phyloP scores from a whole-genome alignment of 345 rosid species.

The Balakata baccata region DNA sequence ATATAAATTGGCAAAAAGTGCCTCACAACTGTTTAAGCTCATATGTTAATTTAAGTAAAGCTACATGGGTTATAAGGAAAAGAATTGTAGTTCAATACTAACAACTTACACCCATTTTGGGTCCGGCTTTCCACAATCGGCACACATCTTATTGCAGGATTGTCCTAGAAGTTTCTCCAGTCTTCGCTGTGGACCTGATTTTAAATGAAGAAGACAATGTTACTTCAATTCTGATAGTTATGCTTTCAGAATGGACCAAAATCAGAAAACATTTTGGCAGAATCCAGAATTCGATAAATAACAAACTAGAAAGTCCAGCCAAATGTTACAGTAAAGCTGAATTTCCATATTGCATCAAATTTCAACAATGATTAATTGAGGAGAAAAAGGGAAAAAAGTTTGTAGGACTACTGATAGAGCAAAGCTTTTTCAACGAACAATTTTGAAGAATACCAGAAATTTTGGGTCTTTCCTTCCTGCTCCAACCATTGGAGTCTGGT shows the following conservation, averaged over 20 bases:
- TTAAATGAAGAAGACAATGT: conserved; percentile 4
- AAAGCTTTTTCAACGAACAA: background rate
- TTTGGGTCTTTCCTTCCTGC: conserved; percentile 29
- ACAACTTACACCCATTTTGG: conserved; percentile 96
- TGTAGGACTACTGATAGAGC: background rate
- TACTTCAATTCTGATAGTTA: too few species aligned
- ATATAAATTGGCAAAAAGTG: background rate
- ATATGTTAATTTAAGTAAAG: background rate
- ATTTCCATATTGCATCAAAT: background rate
- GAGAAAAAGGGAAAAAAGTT: background rate
- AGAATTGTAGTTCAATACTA: background rate
- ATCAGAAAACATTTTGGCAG: background rate
- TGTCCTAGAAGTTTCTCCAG: conserved; percentile 54
- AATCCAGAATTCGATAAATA: background rate
- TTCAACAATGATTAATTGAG: background rate
- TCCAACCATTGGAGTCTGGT: conserved; percentile 35
- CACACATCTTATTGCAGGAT: conserved; percentile 62
- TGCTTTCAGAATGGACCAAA: background rate
- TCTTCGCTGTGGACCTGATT: conserved; percentile 50
- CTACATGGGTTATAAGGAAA: background rate
- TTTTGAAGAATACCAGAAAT: conserved; percentile 45
- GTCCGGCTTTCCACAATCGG: conserved; percentile 91
- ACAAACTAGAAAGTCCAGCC: background rate
- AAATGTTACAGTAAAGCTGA: background rate
- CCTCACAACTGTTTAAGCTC: background rate